Evolutionary conservation across 2,329 filamentous ascomycete genomes (phyloP).

Genomic region (Ascosphaera aggregata): DNA sequence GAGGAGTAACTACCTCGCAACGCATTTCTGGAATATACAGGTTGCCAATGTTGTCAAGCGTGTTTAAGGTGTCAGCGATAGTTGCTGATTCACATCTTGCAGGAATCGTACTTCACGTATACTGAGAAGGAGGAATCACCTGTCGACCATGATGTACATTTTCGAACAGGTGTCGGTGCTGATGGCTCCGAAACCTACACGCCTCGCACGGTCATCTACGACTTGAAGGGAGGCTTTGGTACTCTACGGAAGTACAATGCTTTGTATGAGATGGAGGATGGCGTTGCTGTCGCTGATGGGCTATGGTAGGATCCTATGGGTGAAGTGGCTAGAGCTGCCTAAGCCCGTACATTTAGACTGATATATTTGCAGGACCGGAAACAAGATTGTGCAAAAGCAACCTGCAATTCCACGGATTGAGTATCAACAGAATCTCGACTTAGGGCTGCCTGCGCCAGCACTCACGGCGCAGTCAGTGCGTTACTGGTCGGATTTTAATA

Average conservation of each 20-base stretch:
- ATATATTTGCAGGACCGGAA: slow-evolving; percentile 32
- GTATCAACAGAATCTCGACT: slow-evolving; percentile 61
- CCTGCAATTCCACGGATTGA: slow-evolving; percentile 42
- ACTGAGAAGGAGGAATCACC: slow-evolving; percentile 38
- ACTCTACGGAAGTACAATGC: slow-evolving; percentile 71
- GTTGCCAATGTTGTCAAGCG: slow-evolving; percentile 19
- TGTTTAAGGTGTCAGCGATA: no score
- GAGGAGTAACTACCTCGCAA: slow-evolving; percentile 76
- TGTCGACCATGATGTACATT: slow-evolving; percentile 70
- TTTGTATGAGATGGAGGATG: slow-evolving; percentile 42
- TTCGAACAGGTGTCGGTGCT: slow-evolving; percentile 56
- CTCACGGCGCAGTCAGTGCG: slow-evolving; percentile 51
- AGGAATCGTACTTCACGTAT: slow-evolving; percentile 98
- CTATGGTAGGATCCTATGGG: slow-evolving; percentile 18
- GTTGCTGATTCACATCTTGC: slow-evolving; percentile 2
- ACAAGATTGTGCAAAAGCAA: slow-evolving; percentile 44
- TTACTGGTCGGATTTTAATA: slow-evolving; percentile 93
- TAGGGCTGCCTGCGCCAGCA: slow-evolving; percentile 37
- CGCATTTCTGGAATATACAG: slow-evolving; percentile 96
- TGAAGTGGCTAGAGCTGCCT: background rate
- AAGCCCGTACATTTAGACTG: background rate
- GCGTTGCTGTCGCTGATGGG: slow-evolving; percentile 14
- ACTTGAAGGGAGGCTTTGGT: slow-evolving; percentile 84
- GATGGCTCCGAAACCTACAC: slow-evolving; percentile 83
- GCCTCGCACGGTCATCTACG: slow-evolving; percentile 78